A percentile compares a stretch with the other conserved stretches of the same genome.
Conservation (phyloP, 2,329 filamentous ascomycete species). For the Aureobasidium sp. region DNA sequence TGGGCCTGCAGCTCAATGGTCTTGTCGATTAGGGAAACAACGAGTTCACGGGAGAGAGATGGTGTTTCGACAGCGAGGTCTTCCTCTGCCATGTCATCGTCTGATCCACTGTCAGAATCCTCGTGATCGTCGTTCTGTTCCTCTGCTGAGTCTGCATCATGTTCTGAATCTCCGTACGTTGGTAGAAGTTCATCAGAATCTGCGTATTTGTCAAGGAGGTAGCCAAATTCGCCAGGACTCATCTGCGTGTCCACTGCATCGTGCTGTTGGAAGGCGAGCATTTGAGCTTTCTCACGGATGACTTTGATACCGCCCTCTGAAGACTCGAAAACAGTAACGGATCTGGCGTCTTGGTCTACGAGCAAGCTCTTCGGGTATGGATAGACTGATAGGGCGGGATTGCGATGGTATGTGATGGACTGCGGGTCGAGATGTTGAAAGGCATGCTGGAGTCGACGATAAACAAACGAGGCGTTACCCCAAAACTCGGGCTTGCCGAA, state of each 20-base stretch:
- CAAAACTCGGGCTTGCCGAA: slow-evolving; percentile 22
- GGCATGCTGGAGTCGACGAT: slow-evolving; percentile 23
- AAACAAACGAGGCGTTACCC: slow-evolving; percentile 22
- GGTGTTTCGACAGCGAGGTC: background rate
- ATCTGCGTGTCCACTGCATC: background rate
- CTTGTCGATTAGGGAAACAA: slow-evolving; percentile 42
- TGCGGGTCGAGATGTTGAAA: slow-evolving; percentile 13
- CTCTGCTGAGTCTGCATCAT: background rate
- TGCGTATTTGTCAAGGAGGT: slow-evolving; percentile 22
- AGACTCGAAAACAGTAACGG: slow-evolving; percentile 27
- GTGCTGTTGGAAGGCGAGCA: background rate
- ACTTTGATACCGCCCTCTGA: slow-evolving; percentile 19
- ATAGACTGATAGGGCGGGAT: slow-evolving; percentile 24
- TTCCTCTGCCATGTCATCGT: slow-evolving; percentile 34
- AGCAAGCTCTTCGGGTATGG: slow-evolving; percentile 25
- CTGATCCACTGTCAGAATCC: slow-evolving; percentile 26
- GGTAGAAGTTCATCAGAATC: slow-evolving; percentile 8
- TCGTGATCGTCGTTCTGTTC: slow-evolving; percentile 13
- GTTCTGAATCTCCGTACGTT: slow-evolving; percentile 48
- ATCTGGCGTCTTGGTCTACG: slow-evolving; percentile 16
- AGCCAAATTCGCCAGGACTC: slow-evolving; percentile 20
- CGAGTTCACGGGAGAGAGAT: background rate
- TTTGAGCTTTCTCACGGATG: slow-evolving; percentile 24
- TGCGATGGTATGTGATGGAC: slow-evolving; percentile 16
- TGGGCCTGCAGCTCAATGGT: slow-evolving; percentile 45